These are phyloP conservation scores for Skeletonema marinoi DNA, from an alignment of 108 stramenopile species.

Conservation along the genomic window DNA sequence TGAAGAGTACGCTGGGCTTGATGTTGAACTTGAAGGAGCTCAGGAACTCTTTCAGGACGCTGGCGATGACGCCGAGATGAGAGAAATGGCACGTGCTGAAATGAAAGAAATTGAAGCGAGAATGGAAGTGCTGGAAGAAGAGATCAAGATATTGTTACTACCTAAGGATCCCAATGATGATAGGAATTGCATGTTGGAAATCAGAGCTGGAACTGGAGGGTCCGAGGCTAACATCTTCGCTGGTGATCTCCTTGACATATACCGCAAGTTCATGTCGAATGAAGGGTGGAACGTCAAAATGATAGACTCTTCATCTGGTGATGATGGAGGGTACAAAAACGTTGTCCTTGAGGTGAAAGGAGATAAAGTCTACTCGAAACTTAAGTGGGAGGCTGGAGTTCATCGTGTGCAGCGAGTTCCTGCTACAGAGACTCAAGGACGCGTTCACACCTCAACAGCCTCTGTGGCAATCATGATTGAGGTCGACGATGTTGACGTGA, in stretches of 20 bases:
- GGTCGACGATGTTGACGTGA: conserved; percentile 83
- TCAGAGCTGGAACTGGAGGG: conserved; percentile 97
- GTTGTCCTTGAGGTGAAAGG: conserved; percentile 87
- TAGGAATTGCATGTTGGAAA: conserved; percentile 93
- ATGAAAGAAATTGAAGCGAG: conserved; percentile 76
- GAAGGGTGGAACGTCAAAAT: conserved; percentile 87
- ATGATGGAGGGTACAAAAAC: conserved; percentile 93
- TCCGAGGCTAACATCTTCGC: conserved; percentile 96
- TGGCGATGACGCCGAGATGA: conserved; percentile 83
- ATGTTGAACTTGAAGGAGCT: conserved; percentile 70
- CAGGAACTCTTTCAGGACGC: conserved; percentile 84
- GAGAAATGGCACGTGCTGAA: conserved; percentile 85
- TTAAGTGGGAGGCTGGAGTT: conserved; percentile 97
- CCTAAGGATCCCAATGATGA: conserved; percentile 93
- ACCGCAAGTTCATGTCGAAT: conserved; percentile 74
- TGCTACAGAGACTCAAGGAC: conserved; percentile 89
- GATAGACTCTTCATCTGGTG: conserved; percentile 78
- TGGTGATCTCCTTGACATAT: conserved; percentile 92
- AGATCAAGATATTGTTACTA: conserved; percentile 73
- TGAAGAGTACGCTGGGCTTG: conserved; percentile 72
- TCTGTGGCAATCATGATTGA: conserved; percentile 94
- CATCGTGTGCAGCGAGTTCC: conserved; percentile 98
- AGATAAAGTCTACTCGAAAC: conserved; percentile 81
- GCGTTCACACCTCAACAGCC: conserved; percentile 93
- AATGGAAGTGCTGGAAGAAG: conserved; percentile 64